Evolutionary conservation across 2,329 filamentous ascomycete genomes (phyloP).

Genomic region (Penicillium glabrum): DNA sequence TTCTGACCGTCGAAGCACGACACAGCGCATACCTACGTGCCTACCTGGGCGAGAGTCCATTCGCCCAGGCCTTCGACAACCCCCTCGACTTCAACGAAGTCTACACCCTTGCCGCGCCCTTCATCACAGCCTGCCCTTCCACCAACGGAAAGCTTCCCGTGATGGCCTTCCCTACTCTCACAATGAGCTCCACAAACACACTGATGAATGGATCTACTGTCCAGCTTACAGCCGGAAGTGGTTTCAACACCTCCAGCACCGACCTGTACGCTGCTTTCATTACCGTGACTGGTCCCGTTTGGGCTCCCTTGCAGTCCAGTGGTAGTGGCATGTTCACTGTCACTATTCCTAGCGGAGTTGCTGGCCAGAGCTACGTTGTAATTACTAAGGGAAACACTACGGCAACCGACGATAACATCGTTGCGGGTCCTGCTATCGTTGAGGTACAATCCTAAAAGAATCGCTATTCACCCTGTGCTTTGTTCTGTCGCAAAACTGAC

Average conservation of each 20-base stretch:
- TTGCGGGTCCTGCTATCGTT: constrained; percentile 34
- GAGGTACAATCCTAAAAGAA: constrained; percentile 20
- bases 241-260: constrained; percentile 17
- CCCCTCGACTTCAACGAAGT: constrained; percentile 60
- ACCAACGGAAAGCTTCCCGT: constrained; percentile 59
- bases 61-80: constrained; percentile 61
- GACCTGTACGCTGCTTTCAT: constrained; percentile 22
- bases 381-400: constrained; percentile 23
- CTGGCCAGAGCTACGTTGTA: constrained; percentile 32
- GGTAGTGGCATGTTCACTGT: constrained; percentile 19
- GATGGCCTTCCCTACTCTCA: constrained; percentile 58
- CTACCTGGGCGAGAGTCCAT: constrained; percentile 51
- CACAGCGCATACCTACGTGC: constrained; percentile 63
- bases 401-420: constrained; percentile 28
- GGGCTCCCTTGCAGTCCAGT: constrained; percentile 5
- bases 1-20: constrained; percentile 65
- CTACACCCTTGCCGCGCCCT: constrained; percentile 63
- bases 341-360: constrained; percentile 22
- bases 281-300: constrained; percentile 11
- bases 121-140: constrained; percentile 60
- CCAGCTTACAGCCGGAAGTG: constrained; percentile 25
- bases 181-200: constrained; percentile 9
- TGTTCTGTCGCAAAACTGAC: background rate
- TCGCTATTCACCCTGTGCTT: background rate
- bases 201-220: constrained; percentile 18